phyloP scores from a whole-genome alignment of 2,329 filamentous ascomycete genomes.

The Dactylellina sp. region DNA sequence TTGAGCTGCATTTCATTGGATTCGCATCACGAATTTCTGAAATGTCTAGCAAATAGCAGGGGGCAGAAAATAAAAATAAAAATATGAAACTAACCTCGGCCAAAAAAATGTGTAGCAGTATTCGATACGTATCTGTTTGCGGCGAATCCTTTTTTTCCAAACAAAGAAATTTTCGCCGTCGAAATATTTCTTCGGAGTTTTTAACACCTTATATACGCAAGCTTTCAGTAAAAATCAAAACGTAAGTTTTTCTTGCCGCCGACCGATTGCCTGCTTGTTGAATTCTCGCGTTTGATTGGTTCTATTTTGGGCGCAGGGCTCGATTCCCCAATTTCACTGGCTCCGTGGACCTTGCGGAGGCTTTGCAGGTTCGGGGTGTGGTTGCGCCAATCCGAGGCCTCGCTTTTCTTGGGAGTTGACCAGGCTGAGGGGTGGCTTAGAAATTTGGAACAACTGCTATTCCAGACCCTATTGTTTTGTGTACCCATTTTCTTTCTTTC shows the following conservation, averaged over 20 bases:
- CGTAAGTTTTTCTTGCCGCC: slow-evolving; percentile 54
- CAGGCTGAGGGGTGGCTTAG: slow-evolving; percentile 57
- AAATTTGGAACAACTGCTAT: slow-evolving; percentile 48
- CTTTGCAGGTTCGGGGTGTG: slow-evolving; percentile 33
- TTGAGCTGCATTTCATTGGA: slow-evolving; percentile 42
- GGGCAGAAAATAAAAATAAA: background rate
- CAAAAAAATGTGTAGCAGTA: slow-evolving; percentile 22
- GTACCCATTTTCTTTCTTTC: slow-evolving; percentile 14
- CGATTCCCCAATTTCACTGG: slow-evolving; percentile 43
- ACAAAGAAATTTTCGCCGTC: slow-evolving; percentile 13
- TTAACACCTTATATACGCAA: slow-evolving; percentile 34
- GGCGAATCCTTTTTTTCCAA: background rate
- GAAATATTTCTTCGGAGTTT: slow-evolving; percentile 15
- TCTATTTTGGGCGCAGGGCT: slow-evolving; percentile 32
- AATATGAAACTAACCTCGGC: slow-evolving; percentile 32
- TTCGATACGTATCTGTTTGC: slow-evolving; percentile 22
- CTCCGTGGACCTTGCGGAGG: slow-evolving; percentile 35
- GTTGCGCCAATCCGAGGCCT: slow-evolving; percentile 53
- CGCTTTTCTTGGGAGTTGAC: slow-evolving; percentile 38
- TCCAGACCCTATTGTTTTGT: slow-evolving; percentile 24
- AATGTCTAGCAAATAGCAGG: slow-evolving; percentile 10
- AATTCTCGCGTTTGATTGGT: slow-evolving; percentile 41
- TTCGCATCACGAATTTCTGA: slow-evolving; percentile 35
- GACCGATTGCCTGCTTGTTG: slow-evolving; percentile 31
- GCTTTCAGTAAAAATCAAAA: slow-evolving; percentile 13